Percentiles rank a stretch among this genome's conserved stretches.
Conservation (phyloP, 2,329 filamentous ascomycete genomes). For the Trichothecium sympodiale region DNA sequence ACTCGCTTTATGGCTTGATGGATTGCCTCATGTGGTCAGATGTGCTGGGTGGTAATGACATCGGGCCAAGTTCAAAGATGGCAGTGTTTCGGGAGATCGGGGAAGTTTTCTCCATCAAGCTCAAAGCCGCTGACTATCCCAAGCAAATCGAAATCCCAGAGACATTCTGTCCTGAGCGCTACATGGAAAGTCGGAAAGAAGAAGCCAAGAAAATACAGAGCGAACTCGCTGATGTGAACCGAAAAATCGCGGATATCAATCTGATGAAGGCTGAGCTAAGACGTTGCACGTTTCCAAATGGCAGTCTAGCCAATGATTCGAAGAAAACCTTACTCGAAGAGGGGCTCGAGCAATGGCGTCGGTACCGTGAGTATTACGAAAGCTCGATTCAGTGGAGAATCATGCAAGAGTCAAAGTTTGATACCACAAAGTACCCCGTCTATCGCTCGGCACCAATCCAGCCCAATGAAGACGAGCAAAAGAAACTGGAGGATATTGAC, state of each 20-base stretch:
- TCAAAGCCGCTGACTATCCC: conserved; percentile 28
- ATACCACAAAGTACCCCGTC: conserved; percentile 25
- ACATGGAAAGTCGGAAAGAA: conserved; percentile 31
- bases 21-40: conserved; percentile 38
- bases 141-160: conserved; percentile 38
- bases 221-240: conserved; percentile 18
- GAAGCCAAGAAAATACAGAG: conserved; percentile 34
- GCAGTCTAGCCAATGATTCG: conserved; percentile 13
- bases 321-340: conserved; percentile 20
- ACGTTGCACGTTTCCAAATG: conserved; percentile 16
- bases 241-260: conserved; percentile 14
- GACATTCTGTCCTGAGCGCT: conserved; percentile 43
- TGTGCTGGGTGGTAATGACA: conserved; percentile 23
- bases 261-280: conserved; percentile 14
- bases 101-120: conserved; percentile 37
- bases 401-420: conserved; percentile 26
- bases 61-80: conserved; percentile 25
- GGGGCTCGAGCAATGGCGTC: conserved; percentile 18
- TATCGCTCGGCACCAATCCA: conserved; percentile 26
- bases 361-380: conserved; percentile 23
- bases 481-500: conserved; percentile 17
- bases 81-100: conserved; percentile 33
- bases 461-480: conserved; percentile 20
- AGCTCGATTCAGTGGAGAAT: conserved; percentile 21
- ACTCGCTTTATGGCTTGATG: conserved; percentile 34